These are phyloP conservation scores for Pythium phragmitis DNA, from an alignment of 352 stramenopile species.

Conservation along the genomic window DNA sequence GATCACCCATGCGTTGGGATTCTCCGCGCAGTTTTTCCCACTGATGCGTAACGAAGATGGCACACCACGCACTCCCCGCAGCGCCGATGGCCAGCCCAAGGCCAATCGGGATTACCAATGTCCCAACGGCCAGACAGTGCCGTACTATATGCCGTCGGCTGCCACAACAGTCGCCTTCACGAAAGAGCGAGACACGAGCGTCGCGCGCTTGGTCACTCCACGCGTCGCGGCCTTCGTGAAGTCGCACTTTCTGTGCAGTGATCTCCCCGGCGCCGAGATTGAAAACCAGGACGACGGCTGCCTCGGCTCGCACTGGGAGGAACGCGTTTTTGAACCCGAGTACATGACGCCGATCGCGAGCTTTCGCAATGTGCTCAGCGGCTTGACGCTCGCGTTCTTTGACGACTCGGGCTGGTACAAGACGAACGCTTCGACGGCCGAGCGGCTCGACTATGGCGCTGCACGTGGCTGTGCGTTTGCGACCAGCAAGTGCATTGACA, in stretches of 20 bases:
- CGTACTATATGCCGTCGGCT: slow-evolving; percentile 40
- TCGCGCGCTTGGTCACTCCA: slow-evolving; percentile 72
- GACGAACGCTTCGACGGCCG: slow-evolving; percentile 43
- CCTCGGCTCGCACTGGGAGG: slow-evolving; percentile 81
- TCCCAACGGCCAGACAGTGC: slow-evolving; percentile 44
- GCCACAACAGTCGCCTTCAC: slow-evolving; percentile 53
- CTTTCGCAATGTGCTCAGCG: slow-evolving; percentile 71
- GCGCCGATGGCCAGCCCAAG: slow-evolving; percentile 39
- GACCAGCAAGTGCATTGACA: slow-evolving; percentile 66
- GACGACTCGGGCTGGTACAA: slow-evolving; percentile 85
- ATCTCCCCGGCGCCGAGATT: slow-evolving; percentile 63
- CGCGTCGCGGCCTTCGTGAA: slow-evolving; percentile 58
- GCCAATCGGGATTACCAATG: slow-evolving; percentile 33
- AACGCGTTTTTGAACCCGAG: slow-evolving; percentile 79
- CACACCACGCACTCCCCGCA: slow-evolving; percentile 59
- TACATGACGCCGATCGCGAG: slow-evolving; percentile 82
- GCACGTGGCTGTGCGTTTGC: slow-evolving; percentile 66
- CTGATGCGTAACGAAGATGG: slow-evolving; percentile 71
- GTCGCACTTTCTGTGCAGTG: slow-evolving; percentile 64
- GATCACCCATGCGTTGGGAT: slow-evolving; percentile 78
- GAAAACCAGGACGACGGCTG: slow-evolving; percentile 76
- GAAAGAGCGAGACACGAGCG: slow-evolving; percentile 47
- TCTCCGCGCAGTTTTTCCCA: slow-evolving; percentile 73
- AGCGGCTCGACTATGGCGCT: slow-evolving; percentile 69
- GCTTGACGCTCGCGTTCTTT: slow-evolving; percentile 77